Base-by-base conservation (phyloP, 2,329 filamentous ascomycete genomes). In the Clathrospora elynae region DNA sequence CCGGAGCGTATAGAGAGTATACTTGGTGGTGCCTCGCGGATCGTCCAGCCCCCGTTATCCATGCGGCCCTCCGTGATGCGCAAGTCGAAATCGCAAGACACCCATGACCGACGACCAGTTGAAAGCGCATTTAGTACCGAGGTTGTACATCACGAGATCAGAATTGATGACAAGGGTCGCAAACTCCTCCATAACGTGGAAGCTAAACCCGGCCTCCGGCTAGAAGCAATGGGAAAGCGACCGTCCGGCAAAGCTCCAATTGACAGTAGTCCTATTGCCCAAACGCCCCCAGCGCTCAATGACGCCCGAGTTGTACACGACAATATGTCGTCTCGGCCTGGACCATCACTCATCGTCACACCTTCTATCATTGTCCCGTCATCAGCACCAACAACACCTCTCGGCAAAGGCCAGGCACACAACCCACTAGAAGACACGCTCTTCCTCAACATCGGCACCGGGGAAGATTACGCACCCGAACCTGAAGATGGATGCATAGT, bases 401-500 rank as follows among this genome's bases (percentile, higher is more conserved):
- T 66, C 9, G 67, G 68, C 11, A 71, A 82, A 62, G 80, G 82
- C 14, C 80, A 87, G 46, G 83, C 82, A 2, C 82, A 84, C 48
- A 81, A 88, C 53, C 78, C 81, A 0, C 70, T 84, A 6, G 80
- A 85, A 47, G 83, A 85, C 38, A 81, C 83, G 1, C 74, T 86
- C 0, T 87, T 86, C 64, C 79, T 96, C 6, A 85, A 86, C 42
- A 90, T 96, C 52, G 90, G 90, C 11, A 82, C 83, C 1, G 84
- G 85, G 22, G 60, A 61, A 30, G 76, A 78, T 2, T 75, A 75
- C 12, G 57, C 66, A n/a, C 55, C 67, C 5, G 42, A 53, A 6
- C 43, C 50, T 2, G 59, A 64, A 25, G 64, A 69, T 14, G 31
- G 66, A 61, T 61, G 78, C 14, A 67, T 86, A 4, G 84, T 96